phyloP scores from a whole-genome alignment of 208 protist species.

The Tetramitus jugosus region DNA sequence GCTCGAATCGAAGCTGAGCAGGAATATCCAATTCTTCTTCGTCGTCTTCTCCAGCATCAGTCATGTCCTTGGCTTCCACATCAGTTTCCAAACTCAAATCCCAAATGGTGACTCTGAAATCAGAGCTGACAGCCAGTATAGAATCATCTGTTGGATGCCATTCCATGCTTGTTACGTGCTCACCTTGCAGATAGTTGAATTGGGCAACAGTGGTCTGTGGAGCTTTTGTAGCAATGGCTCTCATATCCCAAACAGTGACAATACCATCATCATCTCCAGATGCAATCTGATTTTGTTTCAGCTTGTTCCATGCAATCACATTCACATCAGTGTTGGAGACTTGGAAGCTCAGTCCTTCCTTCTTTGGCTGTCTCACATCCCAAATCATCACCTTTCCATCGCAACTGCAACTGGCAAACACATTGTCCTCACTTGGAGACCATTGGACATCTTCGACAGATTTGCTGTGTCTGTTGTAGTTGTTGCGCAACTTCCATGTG shows the following conservation, averaged over 20 bases:
- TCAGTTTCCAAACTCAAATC: conserved; percentile 90
- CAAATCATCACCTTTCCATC: conserved; percentile 71
- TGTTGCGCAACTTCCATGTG: not conserved
- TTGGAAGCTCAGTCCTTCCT: not conserved
- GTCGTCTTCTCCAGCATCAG: conserved; percentile 67
- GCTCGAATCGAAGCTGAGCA: conserved; percentile 92
- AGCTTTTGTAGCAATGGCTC: conserved; percentile 41
- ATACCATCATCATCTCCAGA: conserved; percentile 90
- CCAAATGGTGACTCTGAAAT: conserved; percentile 88
- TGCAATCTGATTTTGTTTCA: conserved; percentile 80
- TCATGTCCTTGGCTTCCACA: conserved; percentile 57
- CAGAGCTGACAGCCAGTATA: conserved; percentile 78
- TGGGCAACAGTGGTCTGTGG: conserved; percentile 55
- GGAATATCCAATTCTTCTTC: conserved; percentile 51
- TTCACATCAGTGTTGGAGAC: conserved; percentile 80
- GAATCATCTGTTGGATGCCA: conserved; percentile 91
- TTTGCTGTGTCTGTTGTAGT: conserved; percentile 42
- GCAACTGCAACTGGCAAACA: conserved; percentile 64
- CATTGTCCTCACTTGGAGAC: conserved; percentile 79
- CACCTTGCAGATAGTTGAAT: conserved; percentile 76
- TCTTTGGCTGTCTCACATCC: conserved; percentile 76
- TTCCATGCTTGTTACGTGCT: conserved; percentile 87
- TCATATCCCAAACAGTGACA: conserved; percentile 92
- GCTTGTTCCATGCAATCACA: conserved; percentile 90
- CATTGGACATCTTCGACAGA: conserved; percentile 94